phyloP scores from a whole-genome alignment of 208 protist species.

The Vickermania ingenoplastis region DNA sequence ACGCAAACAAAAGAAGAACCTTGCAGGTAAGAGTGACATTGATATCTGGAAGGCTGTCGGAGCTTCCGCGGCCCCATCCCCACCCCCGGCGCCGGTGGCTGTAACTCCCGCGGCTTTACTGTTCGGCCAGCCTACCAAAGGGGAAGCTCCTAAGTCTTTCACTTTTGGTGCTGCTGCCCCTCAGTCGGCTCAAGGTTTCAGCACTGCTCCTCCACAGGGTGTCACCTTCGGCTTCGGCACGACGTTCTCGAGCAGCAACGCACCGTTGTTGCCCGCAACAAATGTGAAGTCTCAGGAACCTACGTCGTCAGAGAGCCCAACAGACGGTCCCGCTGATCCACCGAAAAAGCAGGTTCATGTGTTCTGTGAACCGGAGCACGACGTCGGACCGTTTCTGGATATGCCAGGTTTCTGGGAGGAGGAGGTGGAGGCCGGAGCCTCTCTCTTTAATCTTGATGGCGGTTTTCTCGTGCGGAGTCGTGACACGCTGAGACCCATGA shows the following conservation, averaged over 20 bases:
- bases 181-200: too few species aligned
- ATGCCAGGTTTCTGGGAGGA: constrained; percentile 75
- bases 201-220: background rate
- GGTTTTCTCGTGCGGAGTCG: constrained; percentile 64
- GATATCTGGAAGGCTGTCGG: constrained; percentile 44
- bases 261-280: background rate
- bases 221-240: background rate
- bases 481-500: constrained; percentile 36
- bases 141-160: constrained; percentile 1
- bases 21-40: constrained; percentile 21
- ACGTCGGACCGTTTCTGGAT: constrained; percentile 70
- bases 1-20: constrained; percentile 31
- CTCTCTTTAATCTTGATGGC: constrained; percentile 76
- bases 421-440: constrained; percentile 57
- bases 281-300: constrained; percentile 2
- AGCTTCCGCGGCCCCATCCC: background rate
- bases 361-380: constrained; percentile 60
- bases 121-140: constrained; percentile 11
- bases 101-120: constrained; percentile 7
- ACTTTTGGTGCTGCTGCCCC: constrained; percentile 1
- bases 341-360: constrained; percentile 19
- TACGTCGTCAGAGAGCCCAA: constrained; percentile 5
- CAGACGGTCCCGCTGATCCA: constrained; percentile 13
- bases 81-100: background rate
- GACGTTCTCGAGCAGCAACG: background rate